Base-by-base conservation (phyloP, 306 rosid species). In the Oemleria cerasiformis region DNA sequence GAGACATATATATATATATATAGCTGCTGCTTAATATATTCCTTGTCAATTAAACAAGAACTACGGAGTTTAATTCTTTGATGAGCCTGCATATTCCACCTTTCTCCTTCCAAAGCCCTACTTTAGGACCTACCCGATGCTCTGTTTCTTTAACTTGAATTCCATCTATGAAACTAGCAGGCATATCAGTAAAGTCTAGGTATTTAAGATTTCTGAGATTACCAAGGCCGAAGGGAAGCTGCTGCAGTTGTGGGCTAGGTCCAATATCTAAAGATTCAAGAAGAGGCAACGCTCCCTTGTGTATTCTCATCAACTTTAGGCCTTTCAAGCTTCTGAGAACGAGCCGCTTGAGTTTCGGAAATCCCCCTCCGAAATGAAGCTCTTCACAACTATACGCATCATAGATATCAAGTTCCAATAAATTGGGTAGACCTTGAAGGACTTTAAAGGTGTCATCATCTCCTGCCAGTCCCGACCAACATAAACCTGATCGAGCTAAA, bases 71-170 rank as follows among this genome's bases (percentile, higher is more conserved):
- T 40, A 40, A 40, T 40, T 3, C 42, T 40, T 40, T 40, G 5
- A 7, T 3, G 42, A 40, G 5, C 42, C 5, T 40, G 42, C 5
- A 40, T 40, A 4, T 7, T 40, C 42, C 42, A 40, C n/a, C 42
- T 7, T 5, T 21, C 55, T 0, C 1, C 0, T 0, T 6, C 17
- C 55, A 0, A 3, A 16, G 5, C 0, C 4, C 15, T 16, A 50
- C 55, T 50, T 2, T 50, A 17, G 55, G 55, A 2, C 55, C 55
- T 1, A 50, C 9, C 5, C 10, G 9, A 50, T 50, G 8, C 3
- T 5, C 0, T 7, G 55, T 0, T 50, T 7, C 3, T 50, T 50
- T 19, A 50, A 50, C 55, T 4, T 15, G 21, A 49, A 49, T 50
- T 9, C 0, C 9, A 5, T 17, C 9, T 6, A 50, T 50, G 0